These are phyloP conservation scores for Macrotyloma uniflorum DNA, from an alignment of 306 rosid genomes.

Conservation along the genomic window DNA sequence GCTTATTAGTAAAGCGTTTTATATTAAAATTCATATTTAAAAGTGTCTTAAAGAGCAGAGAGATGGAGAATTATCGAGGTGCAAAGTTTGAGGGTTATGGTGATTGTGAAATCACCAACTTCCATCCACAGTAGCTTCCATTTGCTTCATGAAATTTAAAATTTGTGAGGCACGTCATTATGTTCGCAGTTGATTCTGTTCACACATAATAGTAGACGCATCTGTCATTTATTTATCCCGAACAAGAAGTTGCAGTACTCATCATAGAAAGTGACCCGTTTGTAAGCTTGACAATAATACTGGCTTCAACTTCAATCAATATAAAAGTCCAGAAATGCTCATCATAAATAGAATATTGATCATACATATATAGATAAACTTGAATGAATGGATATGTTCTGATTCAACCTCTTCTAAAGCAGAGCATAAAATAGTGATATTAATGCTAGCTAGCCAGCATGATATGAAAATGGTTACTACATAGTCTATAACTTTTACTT, in stretches of 20 bases:
- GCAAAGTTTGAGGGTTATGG: neutral
- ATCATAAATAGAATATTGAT: neutral
- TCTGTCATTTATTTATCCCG: neutral
- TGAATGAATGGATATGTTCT: neutral
- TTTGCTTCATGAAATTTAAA: neutral
- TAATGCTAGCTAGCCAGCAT: slow-evolving; percentile 25
- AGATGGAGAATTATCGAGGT: no score
- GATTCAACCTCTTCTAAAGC: neutral
- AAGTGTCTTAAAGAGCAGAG: no score
- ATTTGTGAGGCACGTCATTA: slow-evolving; percentile 25
- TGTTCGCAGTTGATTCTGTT: slow-evolving; percentile 44
- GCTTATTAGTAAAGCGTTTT: no score
- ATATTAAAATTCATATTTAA: no score
- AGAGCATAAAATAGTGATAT: neutral
- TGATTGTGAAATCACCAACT: neutral
- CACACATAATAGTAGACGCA: slow-evolving; percentile 32
- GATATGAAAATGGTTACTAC: slow-evolving; percentile 9
- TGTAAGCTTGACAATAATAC: neutral
- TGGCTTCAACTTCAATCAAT: neutral
- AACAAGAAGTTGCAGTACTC: neutral
- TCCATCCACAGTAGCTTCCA: neutral
- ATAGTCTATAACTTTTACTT: neutral
- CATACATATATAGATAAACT: no score
- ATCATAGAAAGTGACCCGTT: slow-evolving; percentile 36
- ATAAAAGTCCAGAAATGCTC: neutral